These are phyloP conservation scores for Penicillium egyptiacum DNA, from an alignment of 495 filamentous ascomycete genomes.

Conservation along the genomic window DNA sequence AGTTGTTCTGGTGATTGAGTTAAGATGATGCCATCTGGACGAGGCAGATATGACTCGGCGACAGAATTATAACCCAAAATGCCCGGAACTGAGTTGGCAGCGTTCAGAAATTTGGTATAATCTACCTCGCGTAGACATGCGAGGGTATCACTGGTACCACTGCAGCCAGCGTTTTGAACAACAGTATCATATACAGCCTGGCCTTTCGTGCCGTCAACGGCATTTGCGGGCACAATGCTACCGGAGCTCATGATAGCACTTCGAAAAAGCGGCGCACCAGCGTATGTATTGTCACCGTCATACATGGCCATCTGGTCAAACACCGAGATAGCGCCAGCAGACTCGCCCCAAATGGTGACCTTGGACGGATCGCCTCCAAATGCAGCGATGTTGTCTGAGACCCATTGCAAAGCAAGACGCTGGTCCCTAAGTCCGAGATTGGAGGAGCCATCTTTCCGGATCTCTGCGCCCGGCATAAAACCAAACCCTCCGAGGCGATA, in stretches of 20 bases:
- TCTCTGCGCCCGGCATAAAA: slow-evolving; percentile 68
- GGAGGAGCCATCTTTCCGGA: slow-evolving; percentile 62
- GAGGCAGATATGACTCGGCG: slow-evolving; percentile 63
- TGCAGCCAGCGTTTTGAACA: slow-evolving; percentile 59
- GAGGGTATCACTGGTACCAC: slow-evolving; percentile 54
- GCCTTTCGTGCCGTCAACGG: slow-evolving; percentile 61
- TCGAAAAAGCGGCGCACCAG: slow-evolving; percentile 67
- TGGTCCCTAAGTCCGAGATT: slow-evolving; percentile 57
- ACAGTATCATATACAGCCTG: slow-evolving; percentile 65
- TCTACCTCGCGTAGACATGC: slow-evolving; percentile 60
- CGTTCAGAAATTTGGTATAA: slow-evolving; percentile 61
- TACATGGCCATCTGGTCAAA: slow-evolving; percentile 69
- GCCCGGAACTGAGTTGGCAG: slow-evolving; percentile 65
- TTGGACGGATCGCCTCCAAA: slow-evolving; percentile 60
- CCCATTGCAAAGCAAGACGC: slow-evolving; percentile 51
- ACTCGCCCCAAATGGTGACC: slow-evolving; percentile 75
- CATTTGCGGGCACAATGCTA: slow-evolving; percentile 59
- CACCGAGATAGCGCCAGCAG: slow-evolving; percentile 70
- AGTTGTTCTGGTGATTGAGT: slow-evolving; percentile 57
- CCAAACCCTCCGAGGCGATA: slow-evolving; percentile 75
- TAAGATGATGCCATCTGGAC: slow-evolving; percentile 60
- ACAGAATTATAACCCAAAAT: slow-evolving; percentile 63
- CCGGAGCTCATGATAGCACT: slow-evolving; percentile 75
- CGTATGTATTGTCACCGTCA: slow-evolving; percentile 67
- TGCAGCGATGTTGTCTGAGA: slow-evolving; percentile 53